Conservation (phyloP, 164 flowering plant genomes). For the Tetrastigma voinierianum region DNA sequence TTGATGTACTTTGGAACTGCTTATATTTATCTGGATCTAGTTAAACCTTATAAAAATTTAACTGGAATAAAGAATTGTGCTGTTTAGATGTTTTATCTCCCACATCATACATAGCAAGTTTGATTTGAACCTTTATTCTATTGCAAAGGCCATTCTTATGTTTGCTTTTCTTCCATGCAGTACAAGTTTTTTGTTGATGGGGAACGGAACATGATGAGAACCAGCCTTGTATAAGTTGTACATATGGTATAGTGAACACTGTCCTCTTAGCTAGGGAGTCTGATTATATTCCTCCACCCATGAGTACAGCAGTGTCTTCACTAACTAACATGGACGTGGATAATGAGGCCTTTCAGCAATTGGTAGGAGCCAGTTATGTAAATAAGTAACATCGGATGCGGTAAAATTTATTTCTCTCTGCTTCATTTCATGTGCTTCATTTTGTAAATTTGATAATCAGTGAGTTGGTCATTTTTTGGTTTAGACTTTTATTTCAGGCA, state of each 20-base stretch:
- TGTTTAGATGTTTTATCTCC: constrained; percentile 2
- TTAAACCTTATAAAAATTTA: not conserved
- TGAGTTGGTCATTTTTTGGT: no score
- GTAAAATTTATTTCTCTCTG: not conserved
- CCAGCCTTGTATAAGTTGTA: constrained; percentile 52
- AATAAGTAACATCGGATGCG: not conserved
- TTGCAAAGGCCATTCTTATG: not conserved
- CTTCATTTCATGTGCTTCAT: not conserved
- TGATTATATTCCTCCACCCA: constrained; percentile 30
- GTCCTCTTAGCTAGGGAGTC: constrained; percentile 50
- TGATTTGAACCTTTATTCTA: not conserved
- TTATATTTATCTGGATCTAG: not conserved
- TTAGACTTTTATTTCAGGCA: no score
- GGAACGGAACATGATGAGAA: constrained; percentile 85
- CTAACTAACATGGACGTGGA: constrained; percentile 88
- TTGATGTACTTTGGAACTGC: not conserved
- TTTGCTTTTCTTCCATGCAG: constrained; percentile 40
- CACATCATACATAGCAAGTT: not conserved
- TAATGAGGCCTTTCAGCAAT: constrained; percentile 52
- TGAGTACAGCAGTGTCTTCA: constrained; percentile 36
- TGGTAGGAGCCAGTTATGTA: constrained; percentile 40
- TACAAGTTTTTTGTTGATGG: constrained; percentile 92
- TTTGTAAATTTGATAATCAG: not conserved
- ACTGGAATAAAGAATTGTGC: not conserved
- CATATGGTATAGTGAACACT: constrained; percentile 79